Base-by-base conservation (phyloP, 192 early-diverging fungal genomes). In the Physocladia obscura region DNA sequence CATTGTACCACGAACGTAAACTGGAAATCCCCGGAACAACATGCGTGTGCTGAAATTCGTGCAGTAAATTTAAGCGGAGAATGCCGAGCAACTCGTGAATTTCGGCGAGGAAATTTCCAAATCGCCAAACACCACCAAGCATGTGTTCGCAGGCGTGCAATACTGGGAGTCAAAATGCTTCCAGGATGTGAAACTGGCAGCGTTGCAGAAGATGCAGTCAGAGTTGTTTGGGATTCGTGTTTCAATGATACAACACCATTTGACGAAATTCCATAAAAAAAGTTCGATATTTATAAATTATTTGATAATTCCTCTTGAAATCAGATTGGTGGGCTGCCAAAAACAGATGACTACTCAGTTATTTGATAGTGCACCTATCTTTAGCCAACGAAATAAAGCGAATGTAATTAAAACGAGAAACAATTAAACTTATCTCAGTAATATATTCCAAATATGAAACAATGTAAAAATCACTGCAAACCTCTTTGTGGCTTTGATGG, bases 171-270 rank as follows among this genome's bases (percentile, higher is more conserved):
- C 3, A 71, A 79, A 50, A 87, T 89, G 48, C 90, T 92, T 47
- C 90, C 93, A 13, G 76, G 76, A n/a, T 95, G 92, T 75, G 80
- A 87, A 51, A 87, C 82, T 2, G 77, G 82, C 13, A 83, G 84
- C 26, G 90, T 89, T 27, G 96, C 96, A 0, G 94, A 95, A 75
- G 88, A 86, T 32, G 93, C 92, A 0, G 92, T 98, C 26, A 82
- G 87, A 48, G 86, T 88, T 51, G 96, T 96, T 2, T 98, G 93
- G 80, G 82, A 92, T 31, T 89, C 86, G 56, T 98, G 96, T 73
- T 96, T 95, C 73, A 88, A 83, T 11, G 96, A 98, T 73, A 98
- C 94, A n/a, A 84, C 89, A 48, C 95, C 95, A 0, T 98, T 95
- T 77, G 94, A 96, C 75, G 95, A 98, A 78, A 94, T 98, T 70